These are phyloP conservation scores for Saturnispora quitensis DNA, from an alignment of 805 yeast species.

Conservation along the genomic window DNA sequence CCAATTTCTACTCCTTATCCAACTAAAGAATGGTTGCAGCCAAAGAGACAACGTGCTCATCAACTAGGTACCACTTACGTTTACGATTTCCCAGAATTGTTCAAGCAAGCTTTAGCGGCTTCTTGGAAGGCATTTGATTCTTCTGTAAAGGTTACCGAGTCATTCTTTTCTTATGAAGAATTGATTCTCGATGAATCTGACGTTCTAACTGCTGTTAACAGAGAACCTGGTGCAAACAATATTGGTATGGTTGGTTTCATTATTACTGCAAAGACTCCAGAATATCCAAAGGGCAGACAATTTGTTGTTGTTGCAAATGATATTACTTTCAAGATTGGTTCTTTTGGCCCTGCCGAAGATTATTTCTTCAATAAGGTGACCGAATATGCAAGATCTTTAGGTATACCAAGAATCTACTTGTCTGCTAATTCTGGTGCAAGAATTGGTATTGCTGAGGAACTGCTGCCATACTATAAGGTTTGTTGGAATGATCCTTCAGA, in stretches of 20 bases:
- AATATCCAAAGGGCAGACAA: constrained; percentile 93
- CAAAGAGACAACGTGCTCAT: constrained; percentile 97
- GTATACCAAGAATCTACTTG: constrained; percentile 90
- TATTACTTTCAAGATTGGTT: constrained; percentile 96
- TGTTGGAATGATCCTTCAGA: constrained; percentile 78
- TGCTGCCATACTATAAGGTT: constrained; percentile 79
- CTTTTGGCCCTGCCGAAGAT: constrained; percentile 97
- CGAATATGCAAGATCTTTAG: constrained; percentile 79
- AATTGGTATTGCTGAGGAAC: constrained; percentile 95
- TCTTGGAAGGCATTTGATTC: constrained; percentile 72
- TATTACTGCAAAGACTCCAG: constrained; percentile 87
- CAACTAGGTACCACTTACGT: constrained; percentile 97
- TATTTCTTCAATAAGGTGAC: constrained; percentile 86
- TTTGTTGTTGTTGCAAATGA: constrained; percentile 92
- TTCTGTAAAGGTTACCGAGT: constrained; percentile 55
- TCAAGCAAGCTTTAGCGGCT: constrained; percentile 81
- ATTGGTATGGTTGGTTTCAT: constrained; percentile 98
- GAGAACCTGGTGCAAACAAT: constrained; percentile 94
- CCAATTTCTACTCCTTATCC: constrained; percentile 95
- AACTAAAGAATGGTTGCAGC: constrained; percentile 95
- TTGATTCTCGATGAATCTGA: constrained; percentile 77
- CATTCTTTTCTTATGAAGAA: constrained; percentile 70
- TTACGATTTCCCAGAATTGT: constrained; percentile 97
- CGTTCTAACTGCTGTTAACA: constrained; percentile 73
- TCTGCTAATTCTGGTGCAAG: constrained; percentile 99